Evolutionary conservation across 108 stramenopile genomes (phyloP), one percentile per base, ranked within the genome.

Genomic region (Fragilaria crotonensis): DNA sequence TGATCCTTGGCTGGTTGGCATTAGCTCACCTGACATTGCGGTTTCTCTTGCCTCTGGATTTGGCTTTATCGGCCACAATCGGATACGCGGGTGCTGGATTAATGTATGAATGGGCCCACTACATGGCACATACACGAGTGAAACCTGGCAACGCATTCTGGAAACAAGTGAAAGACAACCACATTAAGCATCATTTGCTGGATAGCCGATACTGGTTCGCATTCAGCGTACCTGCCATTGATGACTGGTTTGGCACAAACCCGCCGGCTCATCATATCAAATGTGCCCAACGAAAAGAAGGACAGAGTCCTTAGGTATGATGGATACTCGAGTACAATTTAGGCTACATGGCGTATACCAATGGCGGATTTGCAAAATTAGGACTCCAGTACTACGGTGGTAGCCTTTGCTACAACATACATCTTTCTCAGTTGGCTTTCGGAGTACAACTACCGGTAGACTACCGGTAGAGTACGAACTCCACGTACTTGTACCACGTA

Each of bases 41-140:
- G 30, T 32, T 22, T 1, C 19, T 68, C 14, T 54, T 86, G 31
- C 80, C 81, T 14, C 62, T 69, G 48, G 76, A 77, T 27, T 33
- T 77, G 0, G 76, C 78, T 30, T 52, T 82, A 1, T 57, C 60
- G 36, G 76, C 84, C 11, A 76, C 84, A 0, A 30, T 82, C 20
- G 84, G 78, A 17, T 86, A 86, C 51, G 64, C 72, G 5, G 9
- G 57, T 30, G 78, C 84, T 2, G 84, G 81, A 0, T 55, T 86
- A 5, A 64, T 75, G 25, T 82, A 86, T 45, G 84, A 86, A 67
- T 86, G 78, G 78, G 61, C 76, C 23, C 84, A 86, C 52, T 82
- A 77, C 61, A 82, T 86, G 44, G 84, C 82, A 4, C 84, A 86
- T 54, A 82, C 81, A 19, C 68, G 60, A 33, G 81, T 86, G 3